Base-by-base conservation (phyloP, 495 filamentous ascomycete genomes). In the Lentithecium fluviatile region DNA sequence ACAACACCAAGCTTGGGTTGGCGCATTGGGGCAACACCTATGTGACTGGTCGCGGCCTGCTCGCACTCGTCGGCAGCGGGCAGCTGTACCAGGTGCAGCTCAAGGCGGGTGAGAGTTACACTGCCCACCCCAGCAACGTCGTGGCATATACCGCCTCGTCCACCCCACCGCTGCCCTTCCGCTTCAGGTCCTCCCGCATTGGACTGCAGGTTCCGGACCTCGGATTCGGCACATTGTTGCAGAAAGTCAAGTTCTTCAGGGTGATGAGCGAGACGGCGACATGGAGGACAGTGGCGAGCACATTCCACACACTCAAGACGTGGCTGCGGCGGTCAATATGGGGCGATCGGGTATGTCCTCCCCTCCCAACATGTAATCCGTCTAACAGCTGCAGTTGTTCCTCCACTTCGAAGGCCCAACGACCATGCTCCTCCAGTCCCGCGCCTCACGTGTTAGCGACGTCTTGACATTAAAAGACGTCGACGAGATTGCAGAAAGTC, bases 11-110 rank as follows among this genome's bases (percentile, higher is more conserved):
- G 58, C 78, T 97, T 76, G 86, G 88, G 48, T 63, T 95, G 48
- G 83, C 90, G 49, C 87, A 95, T 71, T 96, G 92, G 94, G 94
- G 94, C 66, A 92, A 82, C 78, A 88, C 94, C 20, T 77, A 86
- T 60, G 79, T 96, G 54, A 94, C 90, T 0, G 94, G 94, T 10
- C 81, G 94, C 53, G 94, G 94, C 1, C 79, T 97, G 36, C 80
- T 93, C 1, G 94, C 90, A 6, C 76, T 98, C 20, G 85, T 87
- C 23, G 89, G 91, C 17, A 86, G 83, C 45, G 94, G 94, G 0
- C 90, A 96, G 62, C 82, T 95, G 52, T 94, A 95, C 70, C 88
- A 93, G 52, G 73, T 97, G 13, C 81, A 81, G 0, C 69, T 98
- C 49, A 85, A 84, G 54, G 79, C 84, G 0, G 89, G 85, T 43